Conservation (phyloP, 345 rosid species). For the Eucalyptus erythrocorys region DNA sequence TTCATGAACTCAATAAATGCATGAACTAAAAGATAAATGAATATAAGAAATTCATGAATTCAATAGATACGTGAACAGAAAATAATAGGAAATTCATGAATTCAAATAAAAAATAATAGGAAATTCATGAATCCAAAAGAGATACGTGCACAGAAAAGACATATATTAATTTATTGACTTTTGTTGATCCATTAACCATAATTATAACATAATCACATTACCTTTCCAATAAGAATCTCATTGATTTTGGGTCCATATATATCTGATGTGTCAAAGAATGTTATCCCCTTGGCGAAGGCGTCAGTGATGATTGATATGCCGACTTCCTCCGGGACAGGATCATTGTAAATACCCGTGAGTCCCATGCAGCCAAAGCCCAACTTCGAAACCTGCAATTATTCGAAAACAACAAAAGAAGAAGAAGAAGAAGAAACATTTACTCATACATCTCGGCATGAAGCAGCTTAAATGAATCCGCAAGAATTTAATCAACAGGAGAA, state of each 20-base stretch:
- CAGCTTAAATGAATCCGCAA: neutral
- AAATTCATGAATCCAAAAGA: too few relatives aligned
- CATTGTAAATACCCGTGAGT: neutral
- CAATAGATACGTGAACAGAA: too few relatives aligned
- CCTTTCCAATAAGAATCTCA: neutral
- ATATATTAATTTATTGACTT: too few relatives aligned
- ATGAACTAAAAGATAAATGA: too few relatives aligned
- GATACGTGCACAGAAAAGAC: too few relatives aligned
- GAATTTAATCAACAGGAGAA: neutral
- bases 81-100: too few relatives aligned
- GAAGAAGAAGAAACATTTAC: too few relatives aligned
- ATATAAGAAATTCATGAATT: too few relatives aligned
- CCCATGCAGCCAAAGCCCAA: constrained; percentile 3
- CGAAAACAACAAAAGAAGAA: neutral
- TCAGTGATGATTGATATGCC: neutral
- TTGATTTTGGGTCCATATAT: neutral
- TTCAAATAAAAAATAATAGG: too few relatives aligned
- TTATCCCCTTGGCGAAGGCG: neutral
- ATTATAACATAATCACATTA: too few relatives aligned
- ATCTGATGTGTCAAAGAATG: neutral
- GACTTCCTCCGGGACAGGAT: neutral
- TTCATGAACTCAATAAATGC: too few relatives aligned
- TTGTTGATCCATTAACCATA: too few relatives aligned
- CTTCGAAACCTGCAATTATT: neutral
- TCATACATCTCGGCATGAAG: neutral